phyloP scores from a whole-genome alignment of 1,284 basidiomycete species.

The Fistulina hepatica region DNA sequence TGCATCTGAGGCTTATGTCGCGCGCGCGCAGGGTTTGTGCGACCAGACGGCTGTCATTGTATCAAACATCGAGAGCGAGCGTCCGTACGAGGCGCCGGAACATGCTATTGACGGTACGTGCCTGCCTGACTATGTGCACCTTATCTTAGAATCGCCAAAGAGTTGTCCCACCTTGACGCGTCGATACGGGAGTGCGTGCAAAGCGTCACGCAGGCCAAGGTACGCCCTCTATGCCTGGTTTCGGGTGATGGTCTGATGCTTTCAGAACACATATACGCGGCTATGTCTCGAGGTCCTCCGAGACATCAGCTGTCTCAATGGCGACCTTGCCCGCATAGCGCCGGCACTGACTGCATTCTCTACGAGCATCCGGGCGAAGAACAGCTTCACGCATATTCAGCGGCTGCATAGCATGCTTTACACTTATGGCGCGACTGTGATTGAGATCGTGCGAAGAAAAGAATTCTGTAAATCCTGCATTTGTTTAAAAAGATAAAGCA shows the following conservation, averaged over 20 bases:
- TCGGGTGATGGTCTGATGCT: constrained; percentile 15
- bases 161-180: constrained; percentile 53
- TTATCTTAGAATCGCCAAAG: constrained; percentile 25
- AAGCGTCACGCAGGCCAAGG: constrained; percentile 49
- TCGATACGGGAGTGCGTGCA: constrained; percentile 48
- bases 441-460: constrained; percentile 83
- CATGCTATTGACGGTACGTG: constrained; percentile 42
- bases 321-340: constrained; percentile 63
- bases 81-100: constrained; percentile 29
- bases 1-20: constrained; percentile 43
- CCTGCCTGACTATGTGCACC: not conserved
- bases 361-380: constrained; percentile 58
- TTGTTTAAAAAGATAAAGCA: constrained; percentile 1
- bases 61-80: constrained; percentile 22
- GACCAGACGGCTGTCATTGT: constrained; percentile 45
- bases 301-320: constrained; percentile 66
- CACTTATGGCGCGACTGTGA: constrained; percentile 85
- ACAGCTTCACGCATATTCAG: constrained; percentile 83
- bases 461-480: constrained; percentile 55
- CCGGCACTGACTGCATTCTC: constrained; percentile 53
- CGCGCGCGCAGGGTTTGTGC: constrained; percentile 45
- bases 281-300: constrained; percentile 57
- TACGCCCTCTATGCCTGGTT: constrained; percentile 20
- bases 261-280: constrained; percentile 67
- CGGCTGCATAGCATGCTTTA: constrained; percentile 85